These are phyloP conservation scores for Penicillium fimorum DNA, from an alignment of 495 filamentous ascomycete genomes.

Conservation along the genomic window DNA sequence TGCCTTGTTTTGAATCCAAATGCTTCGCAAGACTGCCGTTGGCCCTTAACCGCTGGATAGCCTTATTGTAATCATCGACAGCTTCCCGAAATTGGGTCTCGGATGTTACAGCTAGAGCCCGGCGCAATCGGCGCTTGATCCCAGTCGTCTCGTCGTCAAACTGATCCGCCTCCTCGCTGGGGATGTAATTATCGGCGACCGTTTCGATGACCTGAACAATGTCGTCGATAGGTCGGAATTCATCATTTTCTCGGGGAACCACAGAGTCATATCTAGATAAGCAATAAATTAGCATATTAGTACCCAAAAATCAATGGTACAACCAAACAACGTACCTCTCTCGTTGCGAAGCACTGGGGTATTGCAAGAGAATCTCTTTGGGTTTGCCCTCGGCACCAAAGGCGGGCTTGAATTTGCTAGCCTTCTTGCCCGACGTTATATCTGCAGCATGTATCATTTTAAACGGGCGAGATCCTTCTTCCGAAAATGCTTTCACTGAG, in stretches of 20 bases:
- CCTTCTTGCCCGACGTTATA: slow-evolving; percentile 53
- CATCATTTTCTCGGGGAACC: slow-evolving; percentile 66
- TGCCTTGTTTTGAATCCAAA: slow-evolving; percentile 60
- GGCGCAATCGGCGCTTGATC: slow-evolving; percentile 67
- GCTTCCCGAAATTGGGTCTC: slow-evolving; percentile 65
- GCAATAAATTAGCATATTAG: slow-evolving; percentile 8
- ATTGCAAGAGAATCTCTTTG: slow-evolving; percentile 60
- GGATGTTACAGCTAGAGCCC: slow-evolving; percentile 61
- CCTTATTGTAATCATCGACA: slow-evolving; percentile 73
- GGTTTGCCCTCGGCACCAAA: slow-evolving; percentile 50
- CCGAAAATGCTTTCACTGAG: slow-evolving; percentile 59
- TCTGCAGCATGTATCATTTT: slow-evolving; percentile 67
- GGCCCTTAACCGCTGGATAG: slow-evolving; percentile 55
- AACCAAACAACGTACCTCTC: slow-evolving; percentile 56
- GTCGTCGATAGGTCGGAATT: slow-evolving; percentile 83
- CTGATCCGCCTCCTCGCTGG: slow-evolving; percentile 56
- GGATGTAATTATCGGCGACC: slow-evolving; percentile 72
- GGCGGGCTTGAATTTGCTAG: slow-evolving; percentile 46
- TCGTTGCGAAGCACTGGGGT: slow-evolving; percentile 66
- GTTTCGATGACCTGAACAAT: slow-evolving; percentile 76
- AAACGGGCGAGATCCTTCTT: slow-evolving; percentile 49
- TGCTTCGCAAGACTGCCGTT: slow-evolving; percentile 68
- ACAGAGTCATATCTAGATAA: slow-evolving; percentile 70
- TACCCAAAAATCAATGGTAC: neutral
- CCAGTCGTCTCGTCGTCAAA: slow-evolving; percentile 74